A percentile compares a stretch with the other conserved stretches of the same genome.
These are phyloP conservation scores for Trapa incisa DNA, from an alignment of 345 rosid genomes.

Conservation along the genomic window DNA sequence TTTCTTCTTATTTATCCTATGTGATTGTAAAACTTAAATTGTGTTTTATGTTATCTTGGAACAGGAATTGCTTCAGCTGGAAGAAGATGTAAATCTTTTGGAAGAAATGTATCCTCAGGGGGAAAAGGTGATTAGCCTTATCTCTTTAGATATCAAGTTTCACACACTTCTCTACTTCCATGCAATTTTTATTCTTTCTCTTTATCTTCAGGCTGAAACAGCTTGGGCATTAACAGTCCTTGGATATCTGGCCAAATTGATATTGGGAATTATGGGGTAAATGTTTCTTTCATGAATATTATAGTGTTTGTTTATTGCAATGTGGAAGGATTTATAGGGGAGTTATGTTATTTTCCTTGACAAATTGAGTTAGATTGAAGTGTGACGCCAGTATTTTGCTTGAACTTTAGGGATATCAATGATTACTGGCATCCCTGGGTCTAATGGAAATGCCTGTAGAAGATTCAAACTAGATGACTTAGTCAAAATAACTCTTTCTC, in stretches of 20 bases:
- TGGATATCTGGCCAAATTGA: slow-evolving; percentile 84
- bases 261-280: slow-evolving; percentile 82
- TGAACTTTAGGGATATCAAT: too few relatives aligned
- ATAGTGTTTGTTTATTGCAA: background rate
- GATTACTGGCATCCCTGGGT: background rate
- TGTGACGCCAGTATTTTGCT: background rate
- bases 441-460: background rate
- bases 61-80: slow-evolving; percentile 85
- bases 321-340: background rate
- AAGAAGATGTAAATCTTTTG: slow-evolving; percentile 92
- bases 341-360: background rate
- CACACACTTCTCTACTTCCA: background rate
- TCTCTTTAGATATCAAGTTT: background rate
- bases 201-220: slow-evolving; percentile 74
- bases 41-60: slow-evolving; percentile 2
- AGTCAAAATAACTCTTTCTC: background rate
- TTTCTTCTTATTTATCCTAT: background rate
- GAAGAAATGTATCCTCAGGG: slow-evolving; percentile 99
- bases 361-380: background rate
- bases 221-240: slow-evolving; percentile 94
- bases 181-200: background rate
- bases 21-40: slow-evolving; percentile 10
- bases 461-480: background rate
- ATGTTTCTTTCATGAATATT: slow-evolving; percentile 11
- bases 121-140: slow-evolving; percentile 51